Percentiles rank a stretch among this genome's conserved stretches.
phyloP scores from a whole-genome alignment of 306 rosid species.

The Comarum palustre region DNA sequence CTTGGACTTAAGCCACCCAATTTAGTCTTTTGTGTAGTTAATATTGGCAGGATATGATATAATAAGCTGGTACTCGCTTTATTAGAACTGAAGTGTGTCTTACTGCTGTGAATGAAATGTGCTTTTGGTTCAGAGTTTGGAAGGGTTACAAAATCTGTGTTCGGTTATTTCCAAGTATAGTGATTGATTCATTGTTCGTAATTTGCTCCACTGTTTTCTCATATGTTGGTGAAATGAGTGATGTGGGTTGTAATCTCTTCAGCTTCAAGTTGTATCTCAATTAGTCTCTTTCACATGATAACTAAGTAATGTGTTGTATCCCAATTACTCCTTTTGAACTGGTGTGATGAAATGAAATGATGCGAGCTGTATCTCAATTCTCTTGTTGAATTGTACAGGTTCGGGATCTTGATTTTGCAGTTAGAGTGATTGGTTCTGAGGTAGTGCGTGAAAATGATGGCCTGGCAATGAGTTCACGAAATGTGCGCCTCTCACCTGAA shows the following conservation, averaged over 20 bases:
- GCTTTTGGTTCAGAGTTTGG: not conserved
- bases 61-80: not conserved
- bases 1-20: not conserved
- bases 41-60: no score
- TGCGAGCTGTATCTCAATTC: slow-evolving; percentile 12
- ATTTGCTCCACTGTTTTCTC: not conserved
- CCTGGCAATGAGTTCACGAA: slow-evolving; percentile 92
- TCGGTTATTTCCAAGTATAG: not conserved
- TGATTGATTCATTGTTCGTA: not conserved
- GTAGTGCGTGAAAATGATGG: slow-evolving; percentile 69
- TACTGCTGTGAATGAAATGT: not conserved
- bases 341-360: not conserved
- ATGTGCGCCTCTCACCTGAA: slow-evolving; percentile 70
- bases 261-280: not conserved
- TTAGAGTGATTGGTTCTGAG: slow-evolving; percentile 67
- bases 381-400: slow-evolving; percentile 49
- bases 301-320: no score
- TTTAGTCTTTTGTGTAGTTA: not conserved
- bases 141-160: not conserved
- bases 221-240: not conserved
- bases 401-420: slow-evolving; percentile 80
- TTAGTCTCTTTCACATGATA: not conserved
- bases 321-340: not conserved
- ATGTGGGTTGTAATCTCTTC: not conserved
- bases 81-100: not conserved